Conservation (phyloP, 2,329 filamentous ascomycete species). For the Hymenotorrendiella dingleyae region DNA sequence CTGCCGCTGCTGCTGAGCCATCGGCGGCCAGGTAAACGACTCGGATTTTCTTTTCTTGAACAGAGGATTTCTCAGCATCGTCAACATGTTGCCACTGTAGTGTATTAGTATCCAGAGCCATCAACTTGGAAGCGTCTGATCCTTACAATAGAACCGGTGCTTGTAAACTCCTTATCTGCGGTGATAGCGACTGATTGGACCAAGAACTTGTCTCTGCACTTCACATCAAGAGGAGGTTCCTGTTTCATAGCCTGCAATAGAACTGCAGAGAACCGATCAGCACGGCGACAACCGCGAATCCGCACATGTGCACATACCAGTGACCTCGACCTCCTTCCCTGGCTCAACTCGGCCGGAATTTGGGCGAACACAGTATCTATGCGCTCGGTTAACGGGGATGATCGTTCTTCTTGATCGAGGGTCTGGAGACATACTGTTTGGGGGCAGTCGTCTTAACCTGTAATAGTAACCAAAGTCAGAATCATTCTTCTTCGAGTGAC, state of each 20-base stretch:
- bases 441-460: conserved; percentile 98
- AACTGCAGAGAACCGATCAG: conserved; percentile 47
- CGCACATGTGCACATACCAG: conserved; percentile 53
- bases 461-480: too few relatives aligned
- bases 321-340: conserved; percentile 83
- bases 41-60: conserved; percentile 93
- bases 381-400: conserved; percentile 23
- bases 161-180: conserved; percentile 75
- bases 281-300: conserved; percentile 1
- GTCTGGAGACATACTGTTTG: conserved; percentile 70
- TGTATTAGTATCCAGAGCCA: conserved; percentile 7
- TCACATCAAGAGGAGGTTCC: conserved; percentile 77
- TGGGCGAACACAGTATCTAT: conserved; percentile 94
- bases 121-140: not conserved
- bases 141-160: conserved; percentile 73
- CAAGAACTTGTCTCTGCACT: conserved; percentile 96
- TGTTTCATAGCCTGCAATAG: conserved; percentile 97
- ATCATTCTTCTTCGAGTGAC: too few relatives aligned
- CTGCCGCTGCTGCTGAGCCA: conserved; percentile 29
- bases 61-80: conserved; percentile 65
- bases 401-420: conserved; percentile 17
- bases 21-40: conserved; percentile 74
- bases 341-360: conserved; percentile 96
- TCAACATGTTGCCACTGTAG: conserved; percentile 63
- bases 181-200: conserved; percentile 87